A percentile compares a stretch with the other conserved stretches of the same genome.
Evolutionary conservation across 768 basidiomycete species (phyloP).

Genomic region (Collybiopsis confluens): DNA sequence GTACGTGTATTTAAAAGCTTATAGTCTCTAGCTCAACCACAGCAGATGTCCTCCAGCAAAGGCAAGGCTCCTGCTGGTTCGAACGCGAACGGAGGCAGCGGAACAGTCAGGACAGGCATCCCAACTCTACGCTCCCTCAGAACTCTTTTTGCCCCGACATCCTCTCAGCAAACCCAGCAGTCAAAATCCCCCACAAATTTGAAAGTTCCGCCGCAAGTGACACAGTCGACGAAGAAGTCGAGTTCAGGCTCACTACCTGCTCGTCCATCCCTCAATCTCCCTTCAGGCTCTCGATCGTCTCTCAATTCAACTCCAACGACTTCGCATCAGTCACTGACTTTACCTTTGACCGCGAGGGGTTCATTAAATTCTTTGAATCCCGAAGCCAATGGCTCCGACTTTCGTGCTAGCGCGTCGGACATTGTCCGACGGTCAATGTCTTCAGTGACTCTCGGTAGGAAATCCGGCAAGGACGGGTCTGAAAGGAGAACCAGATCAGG

Average conservation of each 20-base stretch:
- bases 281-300: neutral
- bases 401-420: neutral
- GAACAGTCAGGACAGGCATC: neutral
- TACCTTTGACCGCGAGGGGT: too few species aligned
- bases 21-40: too few species aligned
- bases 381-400: neutral
- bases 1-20: too few species aligned
- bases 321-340: neutral
- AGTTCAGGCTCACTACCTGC: too few species aligned
- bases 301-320: neutral
- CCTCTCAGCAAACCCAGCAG: neutral
- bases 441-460: neutral
- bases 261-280: neutral
- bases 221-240: too few species aligned
- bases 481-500: neutral
- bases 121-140: constrained; percentile 2
- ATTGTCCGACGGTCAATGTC: neutral
- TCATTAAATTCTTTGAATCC: too few species aligned
- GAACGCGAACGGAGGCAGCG: too few species aligned
- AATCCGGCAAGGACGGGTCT: neutral
- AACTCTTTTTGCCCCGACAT: constrained; percentile 1
- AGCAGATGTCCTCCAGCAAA: too few species aligned
- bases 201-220: too few species aligned
- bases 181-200: neutral
- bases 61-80: too few species aligned